These are phyloP conservation scores for Clitopilus passeckerianus DNA, from an alignment of 768 basidiomycete species.

Conservation along the genomic window DNA sequence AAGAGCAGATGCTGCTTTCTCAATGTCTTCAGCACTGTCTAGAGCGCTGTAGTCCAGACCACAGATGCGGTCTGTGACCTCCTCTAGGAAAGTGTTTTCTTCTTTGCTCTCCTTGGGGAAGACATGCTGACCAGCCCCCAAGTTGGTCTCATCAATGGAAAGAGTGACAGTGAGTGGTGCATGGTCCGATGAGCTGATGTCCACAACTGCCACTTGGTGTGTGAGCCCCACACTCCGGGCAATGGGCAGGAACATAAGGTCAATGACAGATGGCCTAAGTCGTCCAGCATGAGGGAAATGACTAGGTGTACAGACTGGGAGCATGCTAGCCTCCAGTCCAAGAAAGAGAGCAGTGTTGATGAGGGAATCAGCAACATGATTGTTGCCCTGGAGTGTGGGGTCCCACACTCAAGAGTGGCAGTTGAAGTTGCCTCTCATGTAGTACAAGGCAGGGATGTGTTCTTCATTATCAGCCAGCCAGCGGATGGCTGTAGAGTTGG, in stretches of 20 bases:
- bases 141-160: background rate
- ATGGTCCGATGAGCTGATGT: background rate
- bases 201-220: background rate
- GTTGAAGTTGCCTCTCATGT: background rate
- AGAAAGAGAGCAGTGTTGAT: background rate
- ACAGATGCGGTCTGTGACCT: no score
- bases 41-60: no score
- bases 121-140: background rate
- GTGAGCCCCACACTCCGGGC: background rate
- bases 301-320: background rate
- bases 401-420: background rate
- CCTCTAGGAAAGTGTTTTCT: background rate
- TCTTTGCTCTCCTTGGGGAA: background rate
- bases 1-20: background rate
- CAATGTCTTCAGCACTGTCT: background rate
- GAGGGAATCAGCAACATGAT: background rate
- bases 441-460: background rate
- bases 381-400: background rate
- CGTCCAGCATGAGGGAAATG: background rate
- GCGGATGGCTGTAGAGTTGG: background rate
- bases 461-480: background rate
- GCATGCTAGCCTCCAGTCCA: background rate
- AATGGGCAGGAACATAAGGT: background rate
- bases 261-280: background rate
- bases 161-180: background rate